A percentile compares a stretch with the other conserved stretches of the same genome.
Evolutionary conservation across 2,329 filamentous ascomycete genomes (phyloP).

Genomic region (Biscogniauxia marginata): DNA sequence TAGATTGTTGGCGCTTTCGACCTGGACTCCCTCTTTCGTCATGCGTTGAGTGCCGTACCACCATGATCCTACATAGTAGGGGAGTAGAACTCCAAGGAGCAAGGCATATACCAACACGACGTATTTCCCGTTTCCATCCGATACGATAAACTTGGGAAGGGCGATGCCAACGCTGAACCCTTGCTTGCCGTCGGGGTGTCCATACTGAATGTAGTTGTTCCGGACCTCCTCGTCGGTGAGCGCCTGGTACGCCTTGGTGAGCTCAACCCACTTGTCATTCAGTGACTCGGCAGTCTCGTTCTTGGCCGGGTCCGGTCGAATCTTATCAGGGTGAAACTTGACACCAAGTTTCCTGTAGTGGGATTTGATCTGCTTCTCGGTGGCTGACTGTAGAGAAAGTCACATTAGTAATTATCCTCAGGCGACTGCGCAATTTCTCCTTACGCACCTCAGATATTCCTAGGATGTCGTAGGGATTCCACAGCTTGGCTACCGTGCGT

Average conservation of each 20-base stretch:
- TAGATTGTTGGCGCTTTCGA: constrained; percentile 90
- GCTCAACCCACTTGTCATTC: constrained; percentile 87
- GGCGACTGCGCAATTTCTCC: constrained; percentile 44
- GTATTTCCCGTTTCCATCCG: constrained; percentile 93
- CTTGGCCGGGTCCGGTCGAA: constrained; percentile 75
- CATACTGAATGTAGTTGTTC: constrained; percentile 95
- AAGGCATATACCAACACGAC: constrained; percentile 86
- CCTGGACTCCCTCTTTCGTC: constrained; percentile 89
- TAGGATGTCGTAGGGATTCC: constrained; percentile 96
- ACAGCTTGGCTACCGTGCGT: constrained; percentile 71
- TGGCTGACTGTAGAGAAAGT: constrained; percentile 53
- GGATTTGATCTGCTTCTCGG: constrained; percentile 88
- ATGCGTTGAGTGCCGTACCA: constrained; percentile 95
- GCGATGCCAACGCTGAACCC: constrained; percentile 97
- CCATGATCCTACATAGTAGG: constrained; percentile 93
- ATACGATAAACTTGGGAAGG: constrained; percentile 86
- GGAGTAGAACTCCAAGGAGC: constrained; percentile 84
- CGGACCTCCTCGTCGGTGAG: constrained; percentile 96
- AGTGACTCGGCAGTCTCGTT: constrained; percentile 85
- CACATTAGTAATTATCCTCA: neutral
- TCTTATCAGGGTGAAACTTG: constrained; percentile 91
- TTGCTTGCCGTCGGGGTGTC: constrained; percentile 97
- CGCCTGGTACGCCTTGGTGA: constrained; percentile 97
- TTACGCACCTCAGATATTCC: constrained; percentile 64
- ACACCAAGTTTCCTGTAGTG: constrained; percentile 86